Conservation (phyloP, 495 filamentous ascomycete species). For the Sphaerosporella brunnea region DNA sequence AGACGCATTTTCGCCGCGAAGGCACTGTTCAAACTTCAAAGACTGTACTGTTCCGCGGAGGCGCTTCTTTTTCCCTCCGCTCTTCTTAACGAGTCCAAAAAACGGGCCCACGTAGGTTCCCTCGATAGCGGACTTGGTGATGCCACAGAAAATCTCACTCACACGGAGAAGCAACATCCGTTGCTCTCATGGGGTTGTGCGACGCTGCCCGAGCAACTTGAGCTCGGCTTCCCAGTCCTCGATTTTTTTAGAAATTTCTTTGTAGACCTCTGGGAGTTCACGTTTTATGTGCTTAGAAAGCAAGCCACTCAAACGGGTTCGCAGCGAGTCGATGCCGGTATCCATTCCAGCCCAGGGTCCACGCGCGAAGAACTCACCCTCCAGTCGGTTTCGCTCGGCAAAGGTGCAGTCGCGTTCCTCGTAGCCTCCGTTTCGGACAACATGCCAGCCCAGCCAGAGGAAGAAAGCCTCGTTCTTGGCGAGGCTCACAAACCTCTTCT, state of each 20-base stretch:
- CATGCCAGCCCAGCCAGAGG: slow-evolving; percentile 35
- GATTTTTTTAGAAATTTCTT: slow-evolving; percentile 35
- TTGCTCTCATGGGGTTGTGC: slow-evolving; percentile 35
- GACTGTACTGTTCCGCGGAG: slow-evolving; percentile 45
- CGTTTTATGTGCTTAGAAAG: slow-evolving; percentile 38
- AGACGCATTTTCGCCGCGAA: slow-evolving; percentile 34
- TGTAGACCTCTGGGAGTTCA: slow-evolving; percentile 42
- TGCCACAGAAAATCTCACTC: slow-evolving; percentile 33
- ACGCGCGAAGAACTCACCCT: slow-evolving; percentile 30
- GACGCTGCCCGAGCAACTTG: slow-evolving; percentile 32
- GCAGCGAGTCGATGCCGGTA: slow-evolving; percentile 36
- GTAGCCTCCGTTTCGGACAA: slow-evolving; percentile 33
- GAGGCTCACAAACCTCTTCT: slow-evolving; percentile 28
- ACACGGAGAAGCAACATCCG: slow-evolving; percentile 35
- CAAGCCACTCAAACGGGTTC: slow-evolving; percentile 37
- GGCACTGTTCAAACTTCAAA: slow-evolving; percentile 34
- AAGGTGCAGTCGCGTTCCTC: slow-evolving; percentile 29
- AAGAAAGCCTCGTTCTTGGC: slow-evolving; percentile 33
- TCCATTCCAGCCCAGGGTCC: slow-evolving; percentile 33
- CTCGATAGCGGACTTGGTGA: slow-evolving; percentile 36
- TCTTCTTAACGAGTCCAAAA: slow-evolving; percentile 28
- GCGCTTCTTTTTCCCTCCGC: slow-evolving; percentile 24
- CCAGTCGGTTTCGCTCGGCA: slow-evolving; percentile 28
- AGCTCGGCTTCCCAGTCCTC: slow-evolving; percentile 27
- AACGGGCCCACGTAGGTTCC: slow-evolving; percentile 41